These are phyloP conservation scores for Millerago galiae DNA, from an alignment of 805 yeast genomes.

Conservation along the genomic window DNA sequence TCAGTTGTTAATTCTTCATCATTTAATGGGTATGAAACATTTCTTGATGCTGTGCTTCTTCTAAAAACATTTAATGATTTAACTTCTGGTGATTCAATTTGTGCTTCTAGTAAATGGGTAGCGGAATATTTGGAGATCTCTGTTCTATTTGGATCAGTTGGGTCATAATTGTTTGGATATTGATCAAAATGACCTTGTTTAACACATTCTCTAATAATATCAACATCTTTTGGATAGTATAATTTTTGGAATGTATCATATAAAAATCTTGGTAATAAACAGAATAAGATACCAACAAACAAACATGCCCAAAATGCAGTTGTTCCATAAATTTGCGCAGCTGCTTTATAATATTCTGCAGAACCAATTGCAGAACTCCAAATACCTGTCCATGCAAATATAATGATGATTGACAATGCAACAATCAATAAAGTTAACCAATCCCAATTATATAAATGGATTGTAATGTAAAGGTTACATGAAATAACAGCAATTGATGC, in stretches of 20 bases:
- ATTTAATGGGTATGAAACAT: conserved; percentile 20
- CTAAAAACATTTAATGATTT: conserved; percentile 35
- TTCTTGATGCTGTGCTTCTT: conserved; percentile 27
- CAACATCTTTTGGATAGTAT: conserved; percentile 59
- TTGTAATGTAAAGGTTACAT: conserved; percentile 57
- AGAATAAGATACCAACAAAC: conserved; percentile 55
- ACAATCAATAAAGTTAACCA: conserved; percentile 58
- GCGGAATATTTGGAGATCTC: conserved; percentile 41
- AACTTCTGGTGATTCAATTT: conserved; percentile 12
- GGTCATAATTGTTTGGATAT: conserved; percentile 66
- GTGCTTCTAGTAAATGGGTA: conserved; percentile 26
- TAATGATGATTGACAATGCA: conserved; percentile 49
- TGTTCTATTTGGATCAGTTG: conserved; percentile 67
- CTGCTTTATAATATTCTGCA: conserved; percentile 62
- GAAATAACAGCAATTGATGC: conserved; percentile 61
- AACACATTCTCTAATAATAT: conserved; percentile 68
- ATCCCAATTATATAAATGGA: conserved; percentile 78
- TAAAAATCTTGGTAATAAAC: conserved; percentile 63
- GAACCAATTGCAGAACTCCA: conserved; percentile 56
- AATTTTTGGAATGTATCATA: conserved; percentile 49
- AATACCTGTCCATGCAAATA: conserved; percentile 74
- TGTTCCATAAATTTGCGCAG: conserved; percentile 55
- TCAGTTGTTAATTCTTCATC: conserved; percentile 29
- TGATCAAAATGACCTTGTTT: conserved; percentile 58
- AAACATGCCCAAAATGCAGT: conserved; percentile 63